Percentiles rank a stretch among this genome's conserved stretches.
These are phyloP conservation scores for Russula olivacea DNA, from an alignment of 768 basidiomycete species.

Conservation along the genomic window DNA sequence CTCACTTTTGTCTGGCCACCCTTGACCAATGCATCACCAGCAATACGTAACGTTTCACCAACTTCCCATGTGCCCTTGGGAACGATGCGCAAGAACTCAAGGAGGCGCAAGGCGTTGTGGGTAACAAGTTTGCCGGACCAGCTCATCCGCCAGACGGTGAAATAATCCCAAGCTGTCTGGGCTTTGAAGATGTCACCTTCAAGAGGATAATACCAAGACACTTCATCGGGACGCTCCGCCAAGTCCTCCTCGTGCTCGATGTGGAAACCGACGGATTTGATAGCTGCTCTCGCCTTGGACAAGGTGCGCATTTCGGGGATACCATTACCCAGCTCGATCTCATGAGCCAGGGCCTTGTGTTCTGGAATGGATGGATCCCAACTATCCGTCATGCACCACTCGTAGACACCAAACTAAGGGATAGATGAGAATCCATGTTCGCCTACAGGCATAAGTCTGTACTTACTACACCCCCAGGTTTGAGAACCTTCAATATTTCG, in stretches of 20 bases:
- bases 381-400: conserved; percentile 96
- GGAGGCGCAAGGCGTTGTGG: conserved; percentile 66
- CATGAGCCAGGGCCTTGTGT: conserved; percentile 89
- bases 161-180: conserved; percentile 88
- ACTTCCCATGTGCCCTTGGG: conserved; percentile 93
- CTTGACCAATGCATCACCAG: conserved; percentile 69
- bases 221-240: conserved; percentile 68
- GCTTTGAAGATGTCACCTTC: conserved; percentile 91
- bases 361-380: conserved; percentile 83
- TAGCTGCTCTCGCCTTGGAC: conserved; percentile 60
- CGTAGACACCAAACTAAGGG: conserved; percentile 88
- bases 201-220: conserved; percentile 95
- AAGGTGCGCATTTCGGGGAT: conserved; percentile 95
- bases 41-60: conserved; percentile 80
- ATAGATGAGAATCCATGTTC: conserved; percentile 5
- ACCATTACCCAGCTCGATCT: conserved; percentile 91
- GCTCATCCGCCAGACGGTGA: conserved; percentile 87
- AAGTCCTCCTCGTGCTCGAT: conserved; percentile 92
- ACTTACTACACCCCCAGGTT: conserved; percentile 91
- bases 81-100: conserved; percentile 74
- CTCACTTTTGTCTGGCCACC: conserved; percentile 83
- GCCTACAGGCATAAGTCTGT: not conserved
- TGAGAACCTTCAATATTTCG: conserved; percentile 87
- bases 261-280: conserved; percentile 78
- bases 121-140: conserved; percentile 80